Evolutionary conservation across 768 basidiomycete species (phyloP).

Genomic region (Asterophora lycoperdoides): DNA sequence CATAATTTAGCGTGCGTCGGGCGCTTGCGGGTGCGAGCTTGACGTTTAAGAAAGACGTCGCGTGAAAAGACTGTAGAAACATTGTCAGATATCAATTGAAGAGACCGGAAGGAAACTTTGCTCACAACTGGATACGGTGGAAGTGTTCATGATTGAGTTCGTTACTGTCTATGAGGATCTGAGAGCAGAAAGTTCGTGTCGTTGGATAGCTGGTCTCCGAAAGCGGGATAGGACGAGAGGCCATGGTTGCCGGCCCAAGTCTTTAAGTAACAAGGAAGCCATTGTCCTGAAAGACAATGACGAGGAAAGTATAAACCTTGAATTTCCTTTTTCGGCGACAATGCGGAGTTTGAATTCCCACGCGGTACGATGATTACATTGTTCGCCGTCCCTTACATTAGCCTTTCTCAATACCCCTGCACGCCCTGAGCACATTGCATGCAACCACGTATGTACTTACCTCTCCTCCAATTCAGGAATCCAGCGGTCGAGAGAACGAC

Average conservation of each 20-base stretch:
- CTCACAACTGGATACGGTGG: slow-evolving; percentile 27
- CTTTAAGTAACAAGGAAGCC: slow-evolving; percentile 8
- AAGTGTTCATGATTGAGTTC: slow-evolving; percentile 23
- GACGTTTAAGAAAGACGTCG: slow-evolving; percentile 27
- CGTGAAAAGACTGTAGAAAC: slow-evolving; percentile 26
- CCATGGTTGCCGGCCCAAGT: slow-evolving; percentile 18
- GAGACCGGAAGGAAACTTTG: slow-evolving; percentile 2
- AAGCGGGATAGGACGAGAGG: slow-evolving; percentile 10
- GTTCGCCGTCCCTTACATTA: no score
- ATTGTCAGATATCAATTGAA: slow-evolving; percentile 5
- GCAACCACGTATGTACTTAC: no score
- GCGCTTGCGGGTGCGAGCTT: slow-evolving; percentile 25
- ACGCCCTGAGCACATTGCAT: no score
- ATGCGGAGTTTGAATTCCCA: slow-evolving; percentile 14
- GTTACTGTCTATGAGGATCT: slow-evolving; percentile 17
- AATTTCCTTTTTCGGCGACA: slow-evolving; percentile 25
- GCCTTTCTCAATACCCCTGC: no score
- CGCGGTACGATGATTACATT: slow-evolving; percentile 10
- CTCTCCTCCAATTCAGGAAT: no score
- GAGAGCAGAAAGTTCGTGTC: slow-evolving; percentile 13
- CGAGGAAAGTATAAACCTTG: slow-evolving; percentile 22
- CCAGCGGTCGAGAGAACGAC: no score
- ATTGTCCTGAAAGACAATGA: slow-evolving; percentile 19
- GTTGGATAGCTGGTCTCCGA: slow-evolving; percentile 11
- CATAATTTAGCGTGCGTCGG: slow-evolving; percentile 7